Percentiles rank a stretch among this genome's conserved stretches.
Evolutionary conservation across 75 land plant species (phyloP).

Genomic region (Selaginella tamariscina): DNA sequence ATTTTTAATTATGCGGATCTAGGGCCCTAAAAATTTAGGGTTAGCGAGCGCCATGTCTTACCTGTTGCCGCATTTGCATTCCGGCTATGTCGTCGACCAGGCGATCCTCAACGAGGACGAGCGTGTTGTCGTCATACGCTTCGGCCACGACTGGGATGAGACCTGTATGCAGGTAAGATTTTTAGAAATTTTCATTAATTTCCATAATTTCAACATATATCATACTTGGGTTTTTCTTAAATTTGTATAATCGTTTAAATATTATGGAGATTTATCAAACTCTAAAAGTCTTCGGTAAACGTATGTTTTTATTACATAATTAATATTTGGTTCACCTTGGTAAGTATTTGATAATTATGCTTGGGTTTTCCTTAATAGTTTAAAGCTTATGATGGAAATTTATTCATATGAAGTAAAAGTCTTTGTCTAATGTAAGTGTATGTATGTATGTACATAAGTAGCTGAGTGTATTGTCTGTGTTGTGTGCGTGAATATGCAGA

Average conservation of each 20-base stretch:
- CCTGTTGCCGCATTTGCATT: constrained; percentile 6
- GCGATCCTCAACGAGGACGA: constrained; percentile 3
- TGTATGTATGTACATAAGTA: too few species aligned
- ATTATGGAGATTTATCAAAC: neutral
- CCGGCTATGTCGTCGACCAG: constrained; percentile 5
- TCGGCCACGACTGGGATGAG: constrained; percentile 11
- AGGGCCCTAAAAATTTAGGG: neutral
- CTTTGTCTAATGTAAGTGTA: too few species aligned
- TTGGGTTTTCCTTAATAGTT: too few species aligned
- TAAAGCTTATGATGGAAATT: too few species aligned
- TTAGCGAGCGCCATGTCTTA: too few species aligned
- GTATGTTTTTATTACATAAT: neutral
- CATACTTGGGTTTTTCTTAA: too few species aligned
- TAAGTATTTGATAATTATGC: too few species aligned
- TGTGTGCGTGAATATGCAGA: too few species aligned
- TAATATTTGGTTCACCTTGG: neutral
- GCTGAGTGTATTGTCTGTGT: too few species aligned
- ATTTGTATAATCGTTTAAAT: neutral
- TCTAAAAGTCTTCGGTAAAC: too few species aligned
- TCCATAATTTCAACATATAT: too few species aligned
- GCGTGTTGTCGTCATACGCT: constrained; percentile 7
- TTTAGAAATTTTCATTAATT: neutral
- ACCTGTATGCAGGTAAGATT: constrained; percentile 8
- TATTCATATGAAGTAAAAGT: too few species aligned
- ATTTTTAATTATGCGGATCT: neutral